Conservation (phyloP, 257 asterid species). For the Handroanthus guayacan region DNA sequence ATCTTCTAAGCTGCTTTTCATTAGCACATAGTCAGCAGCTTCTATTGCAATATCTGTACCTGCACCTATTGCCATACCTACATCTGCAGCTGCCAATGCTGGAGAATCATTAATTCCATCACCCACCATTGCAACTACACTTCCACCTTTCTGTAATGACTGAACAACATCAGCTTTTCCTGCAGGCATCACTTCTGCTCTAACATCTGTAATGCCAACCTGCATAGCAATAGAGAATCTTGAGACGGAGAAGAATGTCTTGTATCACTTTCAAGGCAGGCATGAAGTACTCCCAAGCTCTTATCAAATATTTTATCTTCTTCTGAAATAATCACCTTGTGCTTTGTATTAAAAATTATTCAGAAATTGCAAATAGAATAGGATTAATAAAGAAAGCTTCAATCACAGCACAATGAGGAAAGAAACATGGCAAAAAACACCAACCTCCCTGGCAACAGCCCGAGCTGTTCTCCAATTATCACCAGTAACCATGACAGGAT, state of each 20-base stretch:
- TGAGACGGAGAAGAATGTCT: neutral
- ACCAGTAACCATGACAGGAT: conserved; percentile 82
- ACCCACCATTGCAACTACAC: conserved; percentile 75
- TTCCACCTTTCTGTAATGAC: conserved; percentile 65
- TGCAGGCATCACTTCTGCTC: conserved; percentile 83
- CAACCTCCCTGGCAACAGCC: conserved; percentile 78
- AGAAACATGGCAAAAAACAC: conserved; percentile 22
- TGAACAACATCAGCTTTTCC: conserved; percentile 70
- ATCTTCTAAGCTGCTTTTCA: conserved; percentile 72
- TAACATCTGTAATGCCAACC: conserved; percentile 68
- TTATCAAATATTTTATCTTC: neutral
- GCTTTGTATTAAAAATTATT: neutral
- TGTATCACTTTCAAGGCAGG: neutral
- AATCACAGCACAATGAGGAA: neutral
- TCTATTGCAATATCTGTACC: conserved; percentile 80
- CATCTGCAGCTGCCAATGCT: conserved; percentile 77
- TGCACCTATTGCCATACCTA: conserved; percentile 82
- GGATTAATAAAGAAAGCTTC: neutral
- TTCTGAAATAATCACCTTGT: neutral
- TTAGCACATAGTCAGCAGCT: conserved; percentile 73
- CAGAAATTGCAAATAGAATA: neutral
- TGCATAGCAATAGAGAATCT: conserved; percentile 35
- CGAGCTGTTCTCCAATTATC: conserved; percentile 84
- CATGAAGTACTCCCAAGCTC: too few relatives aligned
- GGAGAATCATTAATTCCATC: conserved; percentile 83